Base-by-base conservation (phyloP, 345 rosid genomes). In the Eucalyptus camaldulensis region DNA sequence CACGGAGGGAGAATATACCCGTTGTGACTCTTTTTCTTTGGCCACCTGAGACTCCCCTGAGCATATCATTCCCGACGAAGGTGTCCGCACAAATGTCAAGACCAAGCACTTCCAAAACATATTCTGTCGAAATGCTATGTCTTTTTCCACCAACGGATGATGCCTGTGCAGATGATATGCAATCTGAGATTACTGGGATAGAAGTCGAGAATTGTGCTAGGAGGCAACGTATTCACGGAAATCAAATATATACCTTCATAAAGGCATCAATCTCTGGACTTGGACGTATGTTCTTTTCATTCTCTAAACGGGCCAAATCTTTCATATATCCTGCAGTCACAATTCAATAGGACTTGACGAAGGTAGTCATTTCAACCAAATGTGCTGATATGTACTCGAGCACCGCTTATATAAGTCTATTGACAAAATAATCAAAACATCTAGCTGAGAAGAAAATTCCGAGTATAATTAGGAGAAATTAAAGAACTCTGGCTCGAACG, bases 31-130 rank as follows among this genome's bases (percentile, higher is more conserved):
- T 93, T 92, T 96, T 97, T 80, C 96, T 95, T 85, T 96, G 99
- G 86, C 99, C 99, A 83, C 99, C 99, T 9, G 99, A 97, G 89
- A 97, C 97, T 49, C 99, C 99, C 93, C 99, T 94, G 88, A 96
- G 90, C 99, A 97, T 97, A 85, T 97, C 99, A 91, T 91, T 96
- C 81, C 99, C 99, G 49, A 96, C 99, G 33, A 94, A 87, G 33
- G 99, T 97, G 85, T 97, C 98, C 44, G 99, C 92, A 89, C 99
- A 96, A 87, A 95, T 87, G 88, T 97, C 98, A 88, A 97, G 97
- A 88, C 99, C 99, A 90, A 97, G 99, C 89, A 97, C 95, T 93
- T 93, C 95, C 69, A 97, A 91, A 90, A 96, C 93, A 87, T 97
- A 97, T 89, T 97, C 99, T 15, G 99, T 96, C 8, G 97, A 95